Conservation (phyloP, 768 basidiomycete species). For the Tubosaeta brunneosetosa region DNA sequence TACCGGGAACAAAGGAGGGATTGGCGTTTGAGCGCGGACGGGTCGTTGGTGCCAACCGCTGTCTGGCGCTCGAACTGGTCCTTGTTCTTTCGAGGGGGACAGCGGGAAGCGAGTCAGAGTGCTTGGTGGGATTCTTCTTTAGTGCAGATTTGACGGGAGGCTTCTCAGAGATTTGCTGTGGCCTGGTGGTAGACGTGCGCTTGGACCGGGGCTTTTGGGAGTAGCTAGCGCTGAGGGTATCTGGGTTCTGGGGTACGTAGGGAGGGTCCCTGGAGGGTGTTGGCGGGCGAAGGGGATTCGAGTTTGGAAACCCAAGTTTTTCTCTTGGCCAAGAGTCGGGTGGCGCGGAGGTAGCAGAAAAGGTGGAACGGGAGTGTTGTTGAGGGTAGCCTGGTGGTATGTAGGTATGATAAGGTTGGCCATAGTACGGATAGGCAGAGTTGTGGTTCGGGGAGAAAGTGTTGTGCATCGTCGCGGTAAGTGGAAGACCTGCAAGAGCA, state of each 20-base stretch:
- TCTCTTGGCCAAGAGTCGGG: conserved; percentile 32
- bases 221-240: conserved; percentile 13
- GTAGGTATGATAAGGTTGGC: conserved; percentile 39
- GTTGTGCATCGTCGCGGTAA: conserved; percentile 25
- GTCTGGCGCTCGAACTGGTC: conserved; percentile 38
- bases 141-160: conserved; percentile 53
- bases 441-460: conserved; percentile 37
- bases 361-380: conserved; percentile 18
- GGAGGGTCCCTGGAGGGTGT: conserved; percentile 15
- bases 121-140: conserved; percentile 41
- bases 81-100: conserved; percentile 35
- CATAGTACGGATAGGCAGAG: conserved; percentile 42
- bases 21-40: conserved; percentile 34
- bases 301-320: conserved; percentile 31
- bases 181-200: conserved; percentile 31
- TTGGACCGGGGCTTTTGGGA: conserved; percentile 32
- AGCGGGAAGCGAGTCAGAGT: conserved; percentile 20
- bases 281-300: conserved; percentile 13
- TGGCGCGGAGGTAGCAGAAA: conserved; percentile 16
- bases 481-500: conserved; percentile 3
- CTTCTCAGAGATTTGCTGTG: conserved; percentile 23
- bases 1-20: conserved; percentile 32
- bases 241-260: conserved; percentile 25
- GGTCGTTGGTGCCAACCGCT: conserved; percentile 28
- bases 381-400: conserved; percentile 29